Conservation (phyloP, 2,329 filamentous ascomycete species). For the Fusarium hostae region DNA sequence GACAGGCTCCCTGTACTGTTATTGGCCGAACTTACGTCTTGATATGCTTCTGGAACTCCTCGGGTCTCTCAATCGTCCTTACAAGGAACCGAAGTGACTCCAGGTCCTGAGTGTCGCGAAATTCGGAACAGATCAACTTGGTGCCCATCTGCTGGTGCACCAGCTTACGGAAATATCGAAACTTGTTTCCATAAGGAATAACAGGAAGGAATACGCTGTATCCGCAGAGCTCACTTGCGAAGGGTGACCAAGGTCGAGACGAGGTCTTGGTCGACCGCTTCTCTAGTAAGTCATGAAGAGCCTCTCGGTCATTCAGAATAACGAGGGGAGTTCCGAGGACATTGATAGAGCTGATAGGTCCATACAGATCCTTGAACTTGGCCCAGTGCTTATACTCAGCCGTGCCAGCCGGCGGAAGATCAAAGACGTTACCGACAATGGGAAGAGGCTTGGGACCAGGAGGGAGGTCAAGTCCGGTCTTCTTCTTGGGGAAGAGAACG, state of each 20-base stretch:
- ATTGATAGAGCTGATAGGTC: slow-evolving; percentile 53
- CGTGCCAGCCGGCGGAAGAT: slow-evolving; percentile 54
- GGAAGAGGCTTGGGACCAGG: slow-evolving; percentile 62
- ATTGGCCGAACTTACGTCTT: slow-evolving; percentile 38
- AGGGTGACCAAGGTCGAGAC: slow-evolving; percentile 41
- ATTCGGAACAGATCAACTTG: slow-evolving; percentile 24
- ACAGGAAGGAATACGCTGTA: slow-evolving; percentile 28
- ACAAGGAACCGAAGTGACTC: slow-evolving; percentile 45
- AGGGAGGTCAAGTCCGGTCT: slow-evolving; percentile 44
- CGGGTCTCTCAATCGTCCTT: slow-evolving; percentile 36
- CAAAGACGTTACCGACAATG: slow-evolving; percentile 60
- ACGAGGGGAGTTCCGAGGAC: slow-evolving; percentile 54
- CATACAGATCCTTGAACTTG: slow-evolving; percentile 53
- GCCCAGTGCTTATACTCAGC: slow-evolving; percentile 55
- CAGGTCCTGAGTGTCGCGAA: slow-evolving; percentile 40
- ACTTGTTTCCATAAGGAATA: slow-evolving; percentile 31
- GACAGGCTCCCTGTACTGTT: too few species aligned
- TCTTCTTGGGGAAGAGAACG: slow-evolving; percentile 12
- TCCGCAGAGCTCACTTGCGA: slow-evolving; percentile 41
- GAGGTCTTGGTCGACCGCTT: slow-evolving; percentile 50
- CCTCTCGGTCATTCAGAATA: slow-evolving; percentile 52
- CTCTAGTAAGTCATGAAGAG: slow-evolving; percentile 52
- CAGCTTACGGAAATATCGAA: slow-evolving; percentile 43
- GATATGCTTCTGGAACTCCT: slow-evolving; percentile 38
- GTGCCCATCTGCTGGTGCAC: slow-evolving; percentile 48